Percentiles rank a stretch among this genome's conserved stretches.
These are phyloP conservation scores for Lepidium sativum DNA, from an alignment of 345 rosid genomes.

Conservation along the genomic window DNA sequence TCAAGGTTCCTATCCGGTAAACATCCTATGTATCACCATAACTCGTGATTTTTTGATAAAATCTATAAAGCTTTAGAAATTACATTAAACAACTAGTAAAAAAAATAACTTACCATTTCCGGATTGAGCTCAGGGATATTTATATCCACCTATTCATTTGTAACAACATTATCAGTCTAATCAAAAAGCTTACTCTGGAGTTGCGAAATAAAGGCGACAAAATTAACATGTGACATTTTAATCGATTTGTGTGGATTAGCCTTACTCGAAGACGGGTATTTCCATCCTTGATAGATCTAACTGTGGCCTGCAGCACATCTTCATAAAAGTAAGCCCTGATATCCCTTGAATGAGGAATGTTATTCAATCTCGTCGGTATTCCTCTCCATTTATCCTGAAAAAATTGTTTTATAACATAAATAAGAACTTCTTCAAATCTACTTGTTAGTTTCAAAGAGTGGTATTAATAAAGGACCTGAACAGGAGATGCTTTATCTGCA, in stretches of 20 bases:
- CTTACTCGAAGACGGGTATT: constrained; percentile 67
- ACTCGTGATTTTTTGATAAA: not conserved
- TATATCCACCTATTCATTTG: constrained; percentile 67
- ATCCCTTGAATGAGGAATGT: constrained; percentile 92
- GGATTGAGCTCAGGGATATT: constrained; percentile 93
- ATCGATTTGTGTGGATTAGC: not conserved
- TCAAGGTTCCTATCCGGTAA: constrained; percentile 90
- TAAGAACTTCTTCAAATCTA: constrained; percentile 2
- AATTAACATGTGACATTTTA: not conserved
- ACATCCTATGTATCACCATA: constrained; percentile 65
- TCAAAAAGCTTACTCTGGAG: not conserved
- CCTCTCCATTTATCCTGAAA: constrained; percentile 87
- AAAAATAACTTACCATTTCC: constrained; percentile 58
- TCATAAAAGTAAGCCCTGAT: constrained; percentile 80
- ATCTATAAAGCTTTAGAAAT: not conserved
- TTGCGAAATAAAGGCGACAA: not conserved
- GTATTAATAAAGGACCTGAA: constrained; percentile 32
- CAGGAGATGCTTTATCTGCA: constrained; percentile 33
- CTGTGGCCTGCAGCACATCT: constrained; percentile 74
- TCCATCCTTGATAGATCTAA: constrained; percentile 66
- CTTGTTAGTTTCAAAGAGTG: not conserved
- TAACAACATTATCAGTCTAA: not conserved
- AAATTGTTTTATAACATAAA: constrained; percentile 28
- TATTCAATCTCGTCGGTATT: constrained; percentile 86
- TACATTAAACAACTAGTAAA: not conserved